Evolutionary conservation across 2,329 filamentous ascomycete species (phyloP).

Genomic region (Fusarium subglutinans): DNA sequence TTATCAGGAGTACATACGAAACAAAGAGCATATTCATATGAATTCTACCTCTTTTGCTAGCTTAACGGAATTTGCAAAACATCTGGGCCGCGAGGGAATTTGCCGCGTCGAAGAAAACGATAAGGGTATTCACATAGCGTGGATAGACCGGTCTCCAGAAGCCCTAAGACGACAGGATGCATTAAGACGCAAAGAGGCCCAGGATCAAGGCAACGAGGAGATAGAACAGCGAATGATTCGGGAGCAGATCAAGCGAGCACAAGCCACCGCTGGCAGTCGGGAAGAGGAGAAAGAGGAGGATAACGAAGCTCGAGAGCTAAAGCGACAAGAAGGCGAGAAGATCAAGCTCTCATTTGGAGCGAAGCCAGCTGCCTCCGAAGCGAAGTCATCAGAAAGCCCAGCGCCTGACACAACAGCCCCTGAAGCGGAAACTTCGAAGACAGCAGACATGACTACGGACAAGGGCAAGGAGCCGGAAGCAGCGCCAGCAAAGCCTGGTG

Average conservation of each 20-base stretch:
- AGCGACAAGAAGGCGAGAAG: conserved; percentile 77
- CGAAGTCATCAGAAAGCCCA: conserved; percentile 28
- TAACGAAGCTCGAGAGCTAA: conserved; percentile 57
- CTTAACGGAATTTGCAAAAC: conserved; percentile 89
- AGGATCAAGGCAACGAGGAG: conserved; percentile 92
- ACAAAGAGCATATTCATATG: conserved; percentile 90
- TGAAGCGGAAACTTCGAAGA: conserved; percentile 11
- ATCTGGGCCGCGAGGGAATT: conserved; percentile 85
- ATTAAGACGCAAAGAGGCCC: conserved; percentile 81
- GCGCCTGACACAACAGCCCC: conserved; percentile 13
- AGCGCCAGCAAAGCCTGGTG: conserved; percentile 45
- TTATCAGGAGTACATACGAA: conserved; percentile 91
- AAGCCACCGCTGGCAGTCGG: conserved; percentile 58
- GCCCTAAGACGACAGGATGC: conserved; percentile 83
- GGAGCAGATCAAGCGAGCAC: conserved; percentile 83
- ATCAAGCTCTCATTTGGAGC: conserved; percentile 75
- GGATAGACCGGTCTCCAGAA: conserved; percentile 92
- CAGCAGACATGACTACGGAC: conserved; percentile 1
- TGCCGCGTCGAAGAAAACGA: conserved; percentile 89
- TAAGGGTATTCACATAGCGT: conserved; percentile 86
- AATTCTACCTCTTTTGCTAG: background rate
- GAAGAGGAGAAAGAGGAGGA: conserved; percentile 53
- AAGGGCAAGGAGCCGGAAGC: conserved; percentile 20
- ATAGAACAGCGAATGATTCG: conserved; percentile 83
- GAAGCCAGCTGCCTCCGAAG: conserved; percentile 45